Percentiles rank a stretch among this genome's conserved stretches.
These are phyloP conservation scores for Kandelia obovata DNA, from an alignment of 345 rosid species.

Conservation along the genomic window DNA sequence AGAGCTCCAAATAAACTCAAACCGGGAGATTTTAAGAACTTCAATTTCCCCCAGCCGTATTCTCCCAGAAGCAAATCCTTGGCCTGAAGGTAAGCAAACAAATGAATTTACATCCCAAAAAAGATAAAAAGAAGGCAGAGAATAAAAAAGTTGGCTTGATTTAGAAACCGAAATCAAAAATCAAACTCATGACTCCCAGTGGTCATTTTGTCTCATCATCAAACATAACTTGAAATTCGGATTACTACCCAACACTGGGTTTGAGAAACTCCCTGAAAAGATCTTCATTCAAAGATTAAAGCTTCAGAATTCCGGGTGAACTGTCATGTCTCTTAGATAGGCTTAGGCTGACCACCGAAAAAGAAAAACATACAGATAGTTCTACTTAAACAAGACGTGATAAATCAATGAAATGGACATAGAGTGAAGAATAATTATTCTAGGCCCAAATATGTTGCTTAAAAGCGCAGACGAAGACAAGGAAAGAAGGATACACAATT, in stretches of 20 bases:
- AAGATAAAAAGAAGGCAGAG: neutral
- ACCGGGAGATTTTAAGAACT: conserved; percentile 46
- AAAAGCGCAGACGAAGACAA: neutral
- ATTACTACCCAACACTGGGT: neutral
- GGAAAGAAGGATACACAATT: neutral
- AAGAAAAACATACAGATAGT: too few species aligned
- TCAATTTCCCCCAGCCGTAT: conserved; percentile 64
- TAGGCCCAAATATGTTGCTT: neutral
- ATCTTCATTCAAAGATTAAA: neutral
- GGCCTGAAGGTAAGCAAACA: conserved; percentile 37
- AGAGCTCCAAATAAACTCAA: conserved; percentile 65
- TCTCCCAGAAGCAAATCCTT: conserved; percentile 66
- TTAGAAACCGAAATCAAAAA: neutral
- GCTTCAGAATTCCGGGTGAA: too few species aligned
- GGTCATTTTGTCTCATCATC: too few species aligned
- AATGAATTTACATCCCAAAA: neutral
- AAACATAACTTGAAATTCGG: neutral
- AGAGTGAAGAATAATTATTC: neutral
- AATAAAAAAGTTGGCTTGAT: neutral
- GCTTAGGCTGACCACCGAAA: too few species aligned
- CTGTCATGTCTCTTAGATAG: too few species aligned
- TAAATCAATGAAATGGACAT: too few species aligned
- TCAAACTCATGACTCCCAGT: too few species aligned
- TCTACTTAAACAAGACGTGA: too few species aligned
- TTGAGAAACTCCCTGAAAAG: neutral